phyloP scores from a whole-genome alignment of 2,329 filamentous ascomycete species.

The Capronia americana region DNA sequence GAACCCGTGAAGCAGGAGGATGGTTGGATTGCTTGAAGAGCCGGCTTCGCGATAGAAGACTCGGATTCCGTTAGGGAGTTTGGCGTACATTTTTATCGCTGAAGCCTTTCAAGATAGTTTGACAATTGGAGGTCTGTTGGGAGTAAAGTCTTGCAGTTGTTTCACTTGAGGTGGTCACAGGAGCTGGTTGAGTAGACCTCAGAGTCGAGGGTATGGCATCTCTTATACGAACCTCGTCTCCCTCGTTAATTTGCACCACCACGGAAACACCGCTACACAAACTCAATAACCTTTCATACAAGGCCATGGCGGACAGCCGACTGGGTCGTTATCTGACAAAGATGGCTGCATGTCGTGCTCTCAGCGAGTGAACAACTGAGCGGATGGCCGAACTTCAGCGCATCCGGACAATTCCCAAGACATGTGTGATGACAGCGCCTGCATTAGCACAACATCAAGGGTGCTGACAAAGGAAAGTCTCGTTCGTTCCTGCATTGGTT shows the following conservation, averaged over 20 bases:
- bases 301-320: not conserved
- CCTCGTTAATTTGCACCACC: not conserved
- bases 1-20: slow-evolving; percentile 57
- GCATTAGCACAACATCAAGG: not conserved
- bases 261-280: not conserved
- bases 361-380: not conserved
- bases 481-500: not conserved
- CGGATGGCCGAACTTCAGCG: not conserved
- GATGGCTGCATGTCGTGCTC: not conserved
- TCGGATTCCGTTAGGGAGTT: slow-evolving; percentile 36
- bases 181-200: not conserved
- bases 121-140: not conserved
- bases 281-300: not conserved
- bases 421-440: slow-evolving; percentile 4
- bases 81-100: slow-evolving; percentile 27
- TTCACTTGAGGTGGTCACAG: not conserved
- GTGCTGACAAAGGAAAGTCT: not conserved
- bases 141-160: not conserved
- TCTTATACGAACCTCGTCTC: slow-evolving; percentile 12
- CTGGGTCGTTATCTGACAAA: slow-evolving; percentile 22
- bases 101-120: not conserved
- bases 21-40: slow-evolving; percentile 43
- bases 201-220: not conserved
- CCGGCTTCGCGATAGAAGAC: slow-evolving; percentile 52
- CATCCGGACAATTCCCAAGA: not conserved